Base-by-base conservation (phyloP, 2,329 filamentous ascomycete species). In the Fusarium beomiforme region DNA sequence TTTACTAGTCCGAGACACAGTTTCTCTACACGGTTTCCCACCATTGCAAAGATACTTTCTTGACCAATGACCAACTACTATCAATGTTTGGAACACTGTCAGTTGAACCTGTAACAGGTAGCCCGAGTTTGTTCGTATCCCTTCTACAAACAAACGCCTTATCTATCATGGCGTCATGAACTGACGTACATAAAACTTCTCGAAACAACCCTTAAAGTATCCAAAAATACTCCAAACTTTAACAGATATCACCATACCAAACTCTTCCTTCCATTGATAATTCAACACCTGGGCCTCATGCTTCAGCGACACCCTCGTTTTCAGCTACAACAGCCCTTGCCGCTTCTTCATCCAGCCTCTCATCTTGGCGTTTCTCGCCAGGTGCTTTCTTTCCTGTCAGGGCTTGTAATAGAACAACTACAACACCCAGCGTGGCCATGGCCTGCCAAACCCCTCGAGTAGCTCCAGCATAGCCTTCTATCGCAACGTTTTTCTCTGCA, bases 351-450 rank as follows among this genome's bases (percentile, higher is more conserved):
- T 81, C 80, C 49, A 78, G 78, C n/a, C 74, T 73, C 37, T 78
- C 78, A 51, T 80, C 81, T 58, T 51, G 58, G 53, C 21, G 34
- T 83, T 91, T 81, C 85, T 87, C 80, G 86, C 87, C 75, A 62
- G 85, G 83, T 3, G 79, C 82, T n/a, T 77, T 80, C 85, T 86
- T 87, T 5, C 87, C 87, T 12, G 86, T 86, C 11, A 80, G 81
- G 2, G 85, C 84, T 78, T 89, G 87, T 36, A 87, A 59, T 4
- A 83, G 44, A 46, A 87, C 53, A 7, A 88, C 83, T 8, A 84
- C 29, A 6, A 86, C 63, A 5, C 80, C 81, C 46, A 87, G 56
- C 5, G 78, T 77, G 3, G 85, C 84, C 2, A 86, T 86, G 14
- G 83, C 81, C 65, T 80, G 81, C 78, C 87, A 89, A 24, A 88